phyloP scores from a whole-genome alignment of 1,284 basidiomycete species.

The Sphaerobolus stellatus region DNA sequence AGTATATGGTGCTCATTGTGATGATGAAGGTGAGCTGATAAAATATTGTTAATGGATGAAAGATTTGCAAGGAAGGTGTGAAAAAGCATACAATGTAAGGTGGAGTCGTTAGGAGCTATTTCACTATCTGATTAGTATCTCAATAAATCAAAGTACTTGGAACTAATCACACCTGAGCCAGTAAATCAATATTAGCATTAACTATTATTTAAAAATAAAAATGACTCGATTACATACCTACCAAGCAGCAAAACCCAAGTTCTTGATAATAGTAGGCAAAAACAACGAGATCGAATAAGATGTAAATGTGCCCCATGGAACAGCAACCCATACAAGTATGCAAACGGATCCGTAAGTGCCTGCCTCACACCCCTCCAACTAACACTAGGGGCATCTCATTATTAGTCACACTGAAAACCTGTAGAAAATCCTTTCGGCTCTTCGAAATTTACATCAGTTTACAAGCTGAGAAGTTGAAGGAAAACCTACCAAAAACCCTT shows the following conservation, averaged over 20 bases:
- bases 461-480: too few relatives aligned
- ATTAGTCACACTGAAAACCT: too few relatives aligned
- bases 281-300: constrained; percentile 56
- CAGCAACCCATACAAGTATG: constrained; percentile 64
- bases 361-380: constrained; percentile 51
- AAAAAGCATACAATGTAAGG: constrained; percentile 5
- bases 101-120: constrained; percentile 8
- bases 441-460: too few relatives aligned
- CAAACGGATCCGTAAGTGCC: constrained; percentile 57
- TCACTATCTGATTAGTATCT: not conserved
- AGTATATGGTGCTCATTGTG: constrained; percentile 43
- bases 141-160: not conserved
- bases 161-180: constrained; percentile 11
- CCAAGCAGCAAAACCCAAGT: constrained; percentile 56
- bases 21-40: constrained; percentile 19
- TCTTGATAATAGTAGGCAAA: constrained; percentile 61
- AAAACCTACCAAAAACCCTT: too few relatives aligned
- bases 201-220: too few relatives aligned
- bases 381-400: too few relatives aligned
- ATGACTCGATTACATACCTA: too few relatives aligned
- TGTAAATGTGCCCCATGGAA: constrained; percentile 65
- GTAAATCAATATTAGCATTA: too few relatives aligned
- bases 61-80: not conserved
- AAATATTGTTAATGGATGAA: not conserved
- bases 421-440: too few relatives aligned